Evolutionary conservation across 164 flowering plant genomes (phyloP).

Genomic region (Magnolia sinica): DNA sequence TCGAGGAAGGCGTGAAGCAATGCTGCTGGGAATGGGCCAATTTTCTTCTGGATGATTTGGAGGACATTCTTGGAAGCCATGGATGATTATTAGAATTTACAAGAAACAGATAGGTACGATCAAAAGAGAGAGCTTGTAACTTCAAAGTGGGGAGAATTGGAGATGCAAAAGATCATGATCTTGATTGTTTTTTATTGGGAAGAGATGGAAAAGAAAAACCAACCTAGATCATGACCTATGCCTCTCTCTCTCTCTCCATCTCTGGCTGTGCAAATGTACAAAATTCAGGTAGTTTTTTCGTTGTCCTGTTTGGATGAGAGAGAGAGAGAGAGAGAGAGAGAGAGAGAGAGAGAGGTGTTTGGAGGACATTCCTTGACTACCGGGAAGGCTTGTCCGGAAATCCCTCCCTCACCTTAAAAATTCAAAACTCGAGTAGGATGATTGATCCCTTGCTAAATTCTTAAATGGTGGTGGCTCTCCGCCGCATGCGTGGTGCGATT

Average conservation of each 20-base stretch:
- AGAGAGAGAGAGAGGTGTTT: neutral
- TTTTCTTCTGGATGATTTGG: conserved; percentile 20
- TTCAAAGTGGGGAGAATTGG: neutral
- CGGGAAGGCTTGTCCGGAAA: neutral
- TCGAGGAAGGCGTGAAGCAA: conserved; percentile 62
- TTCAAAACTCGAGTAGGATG: neutral
- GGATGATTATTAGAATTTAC: neutral
- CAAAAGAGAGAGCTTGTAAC: neutral
- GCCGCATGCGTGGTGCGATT: too few species aligned
- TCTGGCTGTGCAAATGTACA: neutral
- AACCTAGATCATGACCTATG: conserved; percentile 4
- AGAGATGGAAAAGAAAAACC: neutral
- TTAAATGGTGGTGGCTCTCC: too few species aligned
- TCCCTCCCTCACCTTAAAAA: neutral
- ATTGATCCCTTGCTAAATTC: too few species aligned
- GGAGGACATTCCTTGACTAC: neutral
- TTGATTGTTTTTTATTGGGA: neutral
- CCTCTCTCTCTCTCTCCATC: neutral
- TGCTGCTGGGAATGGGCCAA: conserved; percentile 45
- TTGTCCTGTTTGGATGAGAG: neutral
- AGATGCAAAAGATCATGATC: conserved; percentile 9
- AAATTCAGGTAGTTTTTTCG: neutral
- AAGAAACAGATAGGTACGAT: too few species aligned
- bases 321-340: neutral
- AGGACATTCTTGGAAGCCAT: neutral